Conservation (phyloP, 164 flowering plant genomes). For the Amborella trichopoda region DNA sequence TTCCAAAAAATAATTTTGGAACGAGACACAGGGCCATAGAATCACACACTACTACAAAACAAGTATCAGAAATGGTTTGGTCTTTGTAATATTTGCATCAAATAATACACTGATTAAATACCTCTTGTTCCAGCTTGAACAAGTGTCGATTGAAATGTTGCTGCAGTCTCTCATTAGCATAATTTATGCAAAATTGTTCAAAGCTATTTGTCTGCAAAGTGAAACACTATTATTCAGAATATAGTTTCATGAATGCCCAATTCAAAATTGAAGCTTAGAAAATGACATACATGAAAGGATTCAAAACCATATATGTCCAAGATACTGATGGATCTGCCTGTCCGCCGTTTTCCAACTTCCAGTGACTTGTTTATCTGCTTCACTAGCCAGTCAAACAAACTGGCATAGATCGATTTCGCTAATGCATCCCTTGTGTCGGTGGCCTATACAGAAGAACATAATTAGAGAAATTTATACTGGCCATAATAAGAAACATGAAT, state of each 20-base stretch:
- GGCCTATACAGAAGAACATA: slow-evolving; percentile 34
- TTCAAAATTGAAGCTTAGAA: background rate
- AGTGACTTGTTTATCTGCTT: slow-evolving; percentile 92
- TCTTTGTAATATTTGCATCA: too few species aligned
- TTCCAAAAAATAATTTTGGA: too few species aligned
- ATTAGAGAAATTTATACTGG: background rate
- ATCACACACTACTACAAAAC: too few species aligned
- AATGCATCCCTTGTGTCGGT: slow-evolving; percentile 88
- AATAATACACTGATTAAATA: slow-evolving; percentile 8
- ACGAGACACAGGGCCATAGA: too few species aligned
- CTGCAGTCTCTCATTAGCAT: slow-evolving; percentile 97
- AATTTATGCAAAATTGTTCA: slow-evolving; percentile 99
- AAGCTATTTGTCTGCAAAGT: slow-evolving; percentile 78
- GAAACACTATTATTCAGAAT: slow-evolving; percentile 1
- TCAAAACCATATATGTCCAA: slow-evolving; percentile 99
- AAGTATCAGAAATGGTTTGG: too few species aligned
- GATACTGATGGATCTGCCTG: slow-evolving; percentile 94
- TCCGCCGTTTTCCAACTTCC: slow-evolving; percentile 83
- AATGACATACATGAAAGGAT: slow-evolving; percentile 64
- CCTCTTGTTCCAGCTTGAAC: slow-evolving; percentile 99
- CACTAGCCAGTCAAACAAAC: slow-evolving; percentile 96
- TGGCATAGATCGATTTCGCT: slow-evolving; percentile 93
- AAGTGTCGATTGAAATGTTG: slow-evolving; percentile 97
- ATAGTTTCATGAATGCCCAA: background rate
- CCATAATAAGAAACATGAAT: too few species aligned